Evolutionary conservation across 306 rosid species (phyloP).

Genomic region (Vigna angularis): DNA sequence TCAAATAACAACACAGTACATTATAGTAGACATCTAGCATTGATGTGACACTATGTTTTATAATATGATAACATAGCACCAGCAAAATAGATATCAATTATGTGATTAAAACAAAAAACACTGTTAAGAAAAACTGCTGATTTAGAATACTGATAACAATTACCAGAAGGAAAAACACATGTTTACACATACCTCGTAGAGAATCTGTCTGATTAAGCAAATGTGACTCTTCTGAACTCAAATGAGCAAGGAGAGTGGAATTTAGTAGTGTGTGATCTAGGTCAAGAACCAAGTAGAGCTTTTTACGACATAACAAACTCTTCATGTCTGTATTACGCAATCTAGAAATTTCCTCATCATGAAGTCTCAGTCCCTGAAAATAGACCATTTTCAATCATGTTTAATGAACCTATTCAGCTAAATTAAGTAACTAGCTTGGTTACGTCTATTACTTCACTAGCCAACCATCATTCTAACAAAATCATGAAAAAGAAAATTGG

Average conservation of each 20-base stretch:
- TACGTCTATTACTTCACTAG: neutral
- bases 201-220: conserved; percentile 68
- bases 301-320: conserved; percentile 59
- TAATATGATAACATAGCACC: neutral
- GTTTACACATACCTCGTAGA: conserved; percentile 57
- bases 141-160: conserved; percentile 10
- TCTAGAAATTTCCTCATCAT: conserved; percentile 75
- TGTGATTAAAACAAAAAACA: conserved; percentile 7
- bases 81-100: neutral
- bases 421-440: conserved; percentile 7
- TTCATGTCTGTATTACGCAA: conserved; percentile 73
- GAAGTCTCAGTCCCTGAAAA: conserved; percentile 79
- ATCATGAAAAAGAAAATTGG: conserved; percentile 8
- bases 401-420: conserved; percentile 3
- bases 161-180: conserved; percentile 32
- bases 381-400: conserved; percentile 12
- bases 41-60: neutral
- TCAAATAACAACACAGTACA: neutral
- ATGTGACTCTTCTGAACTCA: conserved; percentile 71
- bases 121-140: neutral
- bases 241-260: conserved; percentile 63
- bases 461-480: conserved; percentile 1
- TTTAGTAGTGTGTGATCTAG: conserved; percentile 88
- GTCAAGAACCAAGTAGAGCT: conserved; percentile 87
- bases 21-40: neutral